Evolutionary conservation across 2,329 filamentous ascomycete species (phyloP), one percentile per base, ranked within the genome.

Genomic region (Exophiala bonariae): DNA sequence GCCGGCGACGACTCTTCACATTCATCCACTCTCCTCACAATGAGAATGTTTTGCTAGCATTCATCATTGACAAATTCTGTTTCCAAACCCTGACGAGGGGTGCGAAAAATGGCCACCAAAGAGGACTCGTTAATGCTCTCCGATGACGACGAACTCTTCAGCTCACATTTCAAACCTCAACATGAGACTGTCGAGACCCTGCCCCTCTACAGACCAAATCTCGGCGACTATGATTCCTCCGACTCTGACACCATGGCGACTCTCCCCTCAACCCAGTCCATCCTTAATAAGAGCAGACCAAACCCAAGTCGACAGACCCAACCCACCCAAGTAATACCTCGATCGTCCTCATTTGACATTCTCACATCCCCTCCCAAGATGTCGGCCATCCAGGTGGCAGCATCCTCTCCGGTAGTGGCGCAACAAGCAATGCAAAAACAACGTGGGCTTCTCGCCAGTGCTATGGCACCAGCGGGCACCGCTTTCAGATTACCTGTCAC

Each of bases 391-490:
- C 91, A 96, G 66, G 91, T 96, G 3, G 84, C 86, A 22, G 88
- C 89, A n/a, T 96, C 91, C 3, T 96, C 92, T 1, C 91, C 90
- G 2, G 77, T 84, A 47, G 78, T 79, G 49, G 65, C 68, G 28
- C 64, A 63, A 44, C 61, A 20, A 13, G n/a, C 30, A n/a, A 49
- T 44, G 47, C 55, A 45, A 36, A 59, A 61, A 58, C 59, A 62
- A 57, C 63, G 64, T 59, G 72, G 72, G 35, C 65, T 74, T 23
- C 61, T 85, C 34, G 80, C 78, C 17, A 82, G 75, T 52, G 69
- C 81, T 35, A 86, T 95, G 73, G 87, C 88, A 28, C 87, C 89
- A 20, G 79, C 83, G 36, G 87, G 89, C 5, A 95, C 89, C 0
- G 67, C 76, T 8, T 92, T 87, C 60, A 78, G 80, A 54, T 73